Conservation (phyloP, 495 filamentous ascomycete genomes). For the Aspergillus diversus region DNA sequence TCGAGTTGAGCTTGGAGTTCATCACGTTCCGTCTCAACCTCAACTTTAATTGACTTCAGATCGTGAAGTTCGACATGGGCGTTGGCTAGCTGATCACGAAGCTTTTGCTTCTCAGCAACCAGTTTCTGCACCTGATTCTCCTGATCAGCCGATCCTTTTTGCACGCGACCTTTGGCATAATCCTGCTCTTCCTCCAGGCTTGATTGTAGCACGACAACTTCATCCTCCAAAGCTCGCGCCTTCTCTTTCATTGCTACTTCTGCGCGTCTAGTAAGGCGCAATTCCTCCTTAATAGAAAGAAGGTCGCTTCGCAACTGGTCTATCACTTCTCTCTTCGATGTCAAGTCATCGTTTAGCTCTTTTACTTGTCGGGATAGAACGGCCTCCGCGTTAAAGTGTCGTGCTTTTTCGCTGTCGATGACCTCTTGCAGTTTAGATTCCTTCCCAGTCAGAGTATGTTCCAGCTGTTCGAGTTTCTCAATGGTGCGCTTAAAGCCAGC, state of each 20-base stretch:
- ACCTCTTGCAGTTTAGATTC: constrained; percentile 67
- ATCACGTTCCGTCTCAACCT: constrained; percentile 65
- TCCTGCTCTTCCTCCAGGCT: constrained; percentile 76
- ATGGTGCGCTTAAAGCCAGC: constrained; percentile 72
- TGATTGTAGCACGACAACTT: constrained; percentile 74
- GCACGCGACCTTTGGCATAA: constrained; percentile 59
- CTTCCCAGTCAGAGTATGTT: constrained; percentile 66
- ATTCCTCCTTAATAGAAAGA: constrained; percentile 65
- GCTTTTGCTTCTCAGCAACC: constrained; percentile 58
- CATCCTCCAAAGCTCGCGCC: constrained; percentile 75
- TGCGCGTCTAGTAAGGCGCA: constrained; percentile 67
- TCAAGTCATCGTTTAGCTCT: constrained; percentile 60
- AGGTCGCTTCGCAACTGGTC: constrained; percentile 62
- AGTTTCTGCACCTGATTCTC: constrained; percentile 53
- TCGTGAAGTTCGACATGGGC: constrained; percentile 64
- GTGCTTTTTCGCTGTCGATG: constrained; percentile 60
- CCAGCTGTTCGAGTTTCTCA: constrained; percentile 67
- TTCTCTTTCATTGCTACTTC: constrained; percentile 67
- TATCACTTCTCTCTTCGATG: constrained; percentile 54
- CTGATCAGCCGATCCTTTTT: constrained; percentile 47
- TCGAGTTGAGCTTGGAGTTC: constrained; percentile 63
- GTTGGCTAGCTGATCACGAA: constrained; percentile 65
- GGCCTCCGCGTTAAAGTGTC: constrained; percentile 59
- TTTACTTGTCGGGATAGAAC: constrained; percentile 58
- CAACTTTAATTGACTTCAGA: constrained; percentile 54